Conservation (phyloP, 2,329 filamentous ascomycete species). For the Paraphoma sp. region DNA sequence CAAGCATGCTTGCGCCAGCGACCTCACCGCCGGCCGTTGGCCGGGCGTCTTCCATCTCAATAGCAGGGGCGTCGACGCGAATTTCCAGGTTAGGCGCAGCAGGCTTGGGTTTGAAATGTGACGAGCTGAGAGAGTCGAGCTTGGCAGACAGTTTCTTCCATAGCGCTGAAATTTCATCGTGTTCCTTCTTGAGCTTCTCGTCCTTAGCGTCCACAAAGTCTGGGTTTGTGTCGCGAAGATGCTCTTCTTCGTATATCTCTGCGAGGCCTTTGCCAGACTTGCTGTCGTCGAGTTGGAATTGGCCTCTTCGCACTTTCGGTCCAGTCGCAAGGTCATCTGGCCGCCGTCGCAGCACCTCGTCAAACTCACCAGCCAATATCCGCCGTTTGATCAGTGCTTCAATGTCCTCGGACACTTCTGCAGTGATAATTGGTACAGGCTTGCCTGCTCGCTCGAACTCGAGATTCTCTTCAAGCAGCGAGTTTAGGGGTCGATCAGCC, state of each 20-base stretch:
- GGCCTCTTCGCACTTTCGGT: slow-evolving; percentile 69
- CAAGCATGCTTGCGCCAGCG: slow-evolving; percentile 73
- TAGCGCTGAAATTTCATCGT: slow-evolving; percentile 79
- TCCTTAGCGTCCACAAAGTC: slow-evolving; percentile 82
- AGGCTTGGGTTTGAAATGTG: slow-evolving; percentile 93
- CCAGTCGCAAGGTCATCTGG: slow-evolving; percentile 74
- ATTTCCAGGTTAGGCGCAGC: slow-evolving; percentile 82
- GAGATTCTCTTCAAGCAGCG: slow-evolving; percentile 89
- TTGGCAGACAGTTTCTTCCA: slow-evolving; percentile 83
- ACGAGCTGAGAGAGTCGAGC: slow-evolving; percentile 88
- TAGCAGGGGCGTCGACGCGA: slow-evolving; percentile 87
- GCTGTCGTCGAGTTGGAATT: slow-evolving; percentile 82
- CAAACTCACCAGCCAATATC: slow-evolving; percentile 88
- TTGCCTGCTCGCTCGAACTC: slow-evolving; percentile 97
- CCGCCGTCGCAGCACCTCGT: slow-evolving; percentile 83
- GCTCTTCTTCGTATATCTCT: slow-evolving; percentile 93
- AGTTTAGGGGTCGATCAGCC: slow-evolving; percentile 83
- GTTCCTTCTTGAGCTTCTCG: slow-evolving; percentile 81
- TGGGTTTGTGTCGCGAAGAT: slow-evolving; percentile 78
- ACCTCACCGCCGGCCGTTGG: slow-evolving; percentile 81
- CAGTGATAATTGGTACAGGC: slow-evolving; percentile 90
- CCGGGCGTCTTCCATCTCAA: slow-evolving; percentile 94
- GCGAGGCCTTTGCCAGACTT: slow-evolving; percentile 88
- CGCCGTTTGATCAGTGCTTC: slow-evolving; percentile 94
- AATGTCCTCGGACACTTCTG: slow-evolving; percentile 87